phyloP scores from a whole-genome alignment of 495 filamentous ascomycete species.

The Aspergillus kassunensis region DNA sequence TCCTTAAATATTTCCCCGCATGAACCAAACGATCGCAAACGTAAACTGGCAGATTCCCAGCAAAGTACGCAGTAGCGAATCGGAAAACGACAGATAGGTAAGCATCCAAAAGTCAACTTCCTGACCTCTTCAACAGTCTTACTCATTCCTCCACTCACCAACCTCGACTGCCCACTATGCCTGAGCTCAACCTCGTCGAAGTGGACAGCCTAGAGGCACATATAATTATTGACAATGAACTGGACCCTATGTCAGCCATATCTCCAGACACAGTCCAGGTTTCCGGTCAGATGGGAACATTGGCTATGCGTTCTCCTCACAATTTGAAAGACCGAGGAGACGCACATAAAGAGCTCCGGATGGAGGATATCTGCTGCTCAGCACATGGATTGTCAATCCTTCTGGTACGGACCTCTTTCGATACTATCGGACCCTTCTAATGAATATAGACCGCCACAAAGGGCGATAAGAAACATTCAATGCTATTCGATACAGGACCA shows the following conservation, averaged over 20 bases:
- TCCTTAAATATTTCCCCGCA: neutral
- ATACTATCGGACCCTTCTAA: neutral
- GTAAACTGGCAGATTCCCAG: no score
- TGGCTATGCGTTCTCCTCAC: conserved; percentile 31
- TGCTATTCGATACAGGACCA: conserved; percentile 59
- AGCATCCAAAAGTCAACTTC: no score
- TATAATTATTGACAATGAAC: conserved; percentile 54
- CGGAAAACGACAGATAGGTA: no score
- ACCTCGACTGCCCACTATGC: neutral
- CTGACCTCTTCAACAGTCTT: neutral
- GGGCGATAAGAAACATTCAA: conserved; percentile 44
- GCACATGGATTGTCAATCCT: conserved; percentile 58
- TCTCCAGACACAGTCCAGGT: conserved; percentile 47
- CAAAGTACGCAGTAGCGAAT: no score
- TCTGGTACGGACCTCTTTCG: conserved; percentile 33
- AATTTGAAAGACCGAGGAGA: conserved; percentile 37
- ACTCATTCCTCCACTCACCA: neutral
- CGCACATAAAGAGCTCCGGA: conserved; percentile 43
- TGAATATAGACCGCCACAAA: conserved; percentile 48
- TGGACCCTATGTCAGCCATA: conserved; percentile 52
- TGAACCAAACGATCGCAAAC: neutral
- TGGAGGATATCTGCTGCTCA: conserved; percentile 57
- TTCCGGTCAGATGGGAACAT: conserved; percentile 36
- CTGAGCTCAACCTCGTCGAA: conserved; percentile 31
- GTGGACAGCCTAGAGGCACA: conserved; percentile 46